These are phyloP conservation scores for Croton laevigatus DNA, from an alignment of 441 rosid genomes.

Conservation along the genomic window DNA sequence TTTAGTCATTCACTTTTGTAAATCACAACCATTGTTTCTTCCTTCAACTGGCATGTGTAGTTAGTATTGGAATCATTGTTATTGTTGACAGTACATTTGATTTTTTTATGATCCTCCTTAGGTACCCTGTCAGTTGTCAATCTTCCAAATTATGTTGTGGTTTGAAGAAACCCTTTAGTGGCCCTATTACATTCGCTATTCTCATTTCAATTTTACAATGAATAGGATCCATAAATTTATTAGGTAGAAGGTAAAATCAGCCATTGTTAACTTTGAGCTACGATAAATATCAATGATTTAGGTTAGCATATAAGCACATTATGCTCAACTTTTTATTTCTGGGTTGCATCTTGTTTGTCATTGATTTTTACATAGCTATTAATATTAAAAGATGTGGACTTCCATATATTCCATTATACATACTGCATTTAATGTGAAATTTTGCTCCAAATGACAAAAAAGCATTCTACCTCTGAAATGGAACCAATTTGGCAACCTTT, in stretches of 20 bases:
- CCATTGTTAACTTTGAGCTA: background rate
- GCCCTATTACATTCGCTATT: background rate
- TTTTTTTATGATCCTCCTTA: background rate
- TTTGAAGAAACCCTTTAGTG: background rate
- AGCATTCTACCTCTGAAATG: background rate
- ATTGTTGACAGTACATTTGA: background rate
- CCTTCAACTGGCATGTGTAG: background rate
- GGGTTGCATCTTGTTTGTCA: background rate
- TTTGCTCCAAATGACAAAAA: background rate
- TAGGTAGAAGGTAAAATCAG: background rate
- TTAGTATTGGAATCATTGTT: background rate
- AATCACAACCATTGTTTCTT: background rate
- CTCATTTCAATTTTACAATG: background rate
- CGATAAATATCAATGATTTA: background rate
- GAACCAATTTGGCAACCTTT: background rate
- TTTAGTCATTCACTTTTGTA: background rate
- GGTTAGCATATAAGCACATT: background rate
- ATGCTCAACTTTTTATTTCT: background rate
- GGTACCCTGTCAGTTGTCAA: background rate
- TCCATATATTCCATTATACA: background rate
- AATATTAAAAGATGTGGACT: background rate
- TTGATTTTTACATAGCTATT: background rate
- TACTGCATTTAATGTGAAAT: constrained; percentile 1
- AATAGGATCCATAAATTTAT: background rate
- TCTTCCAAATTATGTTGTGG: background rate